Percentiles rank a stretch among this genome's conserved stretches.
These are phyloP conservation scores for Alnus rubra DNA, from an alignment of 306 rosid genomes.

Conservation along the genomic window DNA sequence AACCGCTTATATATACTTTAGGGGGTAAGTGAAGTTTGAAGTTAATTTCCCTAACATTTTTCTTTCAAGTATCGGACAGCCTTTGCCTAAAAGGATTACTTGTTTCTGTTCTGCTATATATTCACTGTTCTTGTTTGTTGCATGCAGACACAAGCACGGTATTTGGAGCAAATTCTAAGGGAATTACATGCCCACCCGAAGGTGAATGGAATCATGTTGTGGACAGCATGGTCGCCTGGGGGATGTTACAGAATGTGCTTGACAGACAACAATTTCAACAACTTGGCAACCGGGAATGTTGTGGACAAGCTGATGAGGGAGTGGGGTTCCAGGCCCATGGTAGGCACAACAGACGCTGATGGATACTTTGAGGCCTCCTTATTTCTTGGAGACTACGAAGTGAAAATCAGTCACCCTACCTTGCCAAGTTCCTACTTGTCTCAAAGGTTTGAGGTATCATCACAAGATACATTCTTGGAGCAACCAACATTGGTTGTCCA, in stretches of 20 bases:
- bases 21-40: too few relatives aligned
- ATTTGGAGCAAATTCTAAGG: conserved; percentile 61
- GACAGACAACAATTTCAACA: conserved; percentile 58
- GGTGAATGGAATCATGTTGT: conserved; percentile 59
- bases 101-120: too few relatives aligned
- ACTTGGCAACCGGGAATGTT: conserved; percentile 65
- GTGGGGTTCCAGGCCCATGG: conserved; percentile 40
- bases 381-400: conserved; percentile 48
- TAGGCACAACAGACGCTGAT: conserved; percentile 28
- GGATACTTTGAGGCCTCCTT: conserved; percentile 44
- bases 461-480: neutral
- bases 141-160: conserved; percentile 47
- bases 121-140: neutral
- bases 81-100: too few relatives aligned
- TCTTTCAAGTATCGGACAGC: neutral
- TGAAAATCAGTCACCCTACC: conserved; percentile 30
- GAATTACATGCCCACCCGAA: conserved; percentile 66
- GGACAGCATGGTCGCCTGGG: conserved; percentile 52
- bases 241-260: conserved; percentile 63
- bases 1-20: too few relatives aligned
- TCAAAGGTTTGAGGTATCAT: conserved; percentile 21
- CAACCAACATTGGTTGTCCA: conserved; percentile 10
- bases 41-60: neutral
- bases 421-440: conserved; percentile 16
- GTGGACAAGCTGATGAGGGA: conserved; percentile 64